phyloP scores from a whole-genome alignment of 2,329 filamentous ascomycete genomes.

The Neonectria punicea region DNA sequence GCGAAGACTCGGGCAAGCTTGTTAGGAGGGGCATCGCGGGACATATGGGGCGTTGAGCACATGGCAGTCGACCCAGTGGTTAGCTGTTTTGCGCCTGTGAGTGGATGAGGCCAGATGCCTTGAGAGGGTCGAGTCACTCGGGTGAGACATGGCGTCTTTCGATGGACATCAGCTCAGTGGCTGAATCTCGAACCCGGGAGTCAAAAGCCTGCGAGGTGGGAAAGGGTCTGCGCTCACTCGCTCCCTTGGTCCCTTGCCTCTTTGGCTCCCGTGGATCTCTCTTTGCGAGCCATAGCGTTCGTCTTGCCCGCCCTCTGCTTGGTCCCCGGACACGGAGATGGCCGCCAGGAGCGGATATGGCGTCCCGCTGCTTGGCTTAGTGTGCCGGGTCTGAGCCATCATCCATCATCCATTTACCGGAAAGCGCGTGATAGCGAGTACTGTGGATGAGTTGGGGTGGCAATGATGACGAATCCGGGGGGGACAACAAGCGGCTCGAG shows the following conservation, averaged over 20 bases:
- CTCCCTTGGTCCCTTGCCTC: neutral
- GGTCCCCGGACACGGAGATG: neutral
- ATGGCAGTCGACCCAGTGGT: slow-evolving; percentile 23
- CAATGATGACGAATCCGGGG: slow-evolving; percentile 8
- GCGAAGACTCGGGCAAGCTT: slow-evolving; percentile 12
- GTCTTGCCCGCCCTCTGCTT: slow-evolving; percentile 4
- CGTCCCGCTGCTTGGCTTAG: neutral
- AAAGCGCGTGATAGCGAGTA: neutral
- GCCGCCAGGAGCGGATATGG: neutral
- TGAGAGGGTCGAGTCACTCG: neutral
- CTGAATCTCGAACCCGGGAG: slow-evolving; percentile 36
- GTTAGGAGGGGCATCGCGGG: slow-evolving; percentile 8
- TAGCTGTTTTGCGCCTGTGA: slow-evolving; percentile 7
- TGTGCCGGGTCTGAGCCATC: neutral
- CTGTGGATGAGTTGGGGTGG: neutral
- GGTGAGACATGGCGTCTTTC: slow-evolving; percentile 36
- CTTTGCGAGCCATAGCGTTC: slow-evolving; percentile 21
- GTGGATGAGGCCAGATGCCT: neutral
- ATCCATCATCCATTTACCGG: neutral
- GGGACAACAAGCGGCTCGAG: slow-evolving; percentile 1
- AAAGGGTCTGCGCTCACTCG: neutral
- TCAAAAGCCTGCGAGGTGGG: neutral
- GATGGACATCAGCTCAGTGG: slow-evolving; percentile 40
- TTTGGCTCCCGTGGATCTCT: neutral
- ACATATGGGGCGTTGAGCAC: slow-evolving; percentile 16